Evolutionary conservation across 805 yeast species (phyloP).

Genomic region (Monosporozyma servazzii): DNA sequence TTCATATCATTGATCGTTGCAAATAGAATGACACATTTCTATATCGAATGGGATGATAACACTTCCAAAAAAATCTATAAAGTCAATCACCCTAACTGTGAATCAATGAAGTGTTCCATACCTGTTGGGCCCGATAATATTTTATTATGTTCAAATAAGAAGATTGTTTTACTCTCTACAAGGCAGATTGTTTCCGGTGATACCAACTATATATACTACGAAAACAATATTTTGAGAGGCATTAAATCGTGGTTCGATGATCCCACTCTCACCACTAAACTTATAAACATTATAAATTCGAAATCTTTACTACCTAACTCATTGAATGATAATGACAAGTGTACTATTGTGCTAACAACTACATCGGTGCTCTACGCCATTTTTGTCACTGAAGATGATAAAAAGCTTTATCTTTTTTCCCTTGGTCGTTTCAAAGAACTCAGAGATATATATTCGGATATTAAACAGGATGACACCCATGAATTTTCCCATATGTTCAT

Average conservation of each 20-base stretch:
- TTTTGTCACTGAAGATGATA: neutral
- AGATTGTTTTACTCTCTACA: conserved; percentile 13
- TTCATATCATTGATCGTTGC: conserved; percentile 15
- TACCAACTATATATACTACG: conserved; percentile 8
- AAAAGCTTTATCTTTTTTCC: neutral
- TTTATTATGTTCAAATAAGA: conserved; percentile 3
- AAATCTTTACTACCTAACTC: neutral
- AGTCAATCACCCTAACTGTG: conserved; percentile 16
- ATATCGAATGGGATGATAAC: conserved; percentile 22
- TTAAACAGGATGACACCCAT: neutral
- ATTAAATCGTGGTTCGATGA: conserved; percentile 17
- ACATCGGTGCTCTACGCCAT: neutral
- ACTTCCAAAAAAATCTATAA: conserved; percentile 17
- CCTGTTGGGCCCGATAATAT: conserved; percentile 13
- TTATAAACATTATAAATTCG: conserved; percentile 10
- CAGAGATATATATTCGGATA: neutral
- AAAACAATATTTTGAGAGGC: conserved; percentile 9
- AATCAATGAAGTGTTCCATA: conserved; percentile 11
- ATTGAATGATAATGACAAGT: neutral
- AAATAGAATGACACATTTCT: conserved; percentile 17
- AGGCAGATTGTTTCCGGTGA: conserved; percentile 28
- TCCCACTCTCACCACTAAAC: conserved; percentile 5
- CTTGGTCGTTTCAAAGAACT: neutral
- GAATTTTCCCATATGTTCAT: neutral
- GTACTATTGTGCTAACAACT: neutral